phyloP scores from a whole-genome alignment of 2,329 filamentous ascomycete genomes.

The Penicillium sp. region DNA sequence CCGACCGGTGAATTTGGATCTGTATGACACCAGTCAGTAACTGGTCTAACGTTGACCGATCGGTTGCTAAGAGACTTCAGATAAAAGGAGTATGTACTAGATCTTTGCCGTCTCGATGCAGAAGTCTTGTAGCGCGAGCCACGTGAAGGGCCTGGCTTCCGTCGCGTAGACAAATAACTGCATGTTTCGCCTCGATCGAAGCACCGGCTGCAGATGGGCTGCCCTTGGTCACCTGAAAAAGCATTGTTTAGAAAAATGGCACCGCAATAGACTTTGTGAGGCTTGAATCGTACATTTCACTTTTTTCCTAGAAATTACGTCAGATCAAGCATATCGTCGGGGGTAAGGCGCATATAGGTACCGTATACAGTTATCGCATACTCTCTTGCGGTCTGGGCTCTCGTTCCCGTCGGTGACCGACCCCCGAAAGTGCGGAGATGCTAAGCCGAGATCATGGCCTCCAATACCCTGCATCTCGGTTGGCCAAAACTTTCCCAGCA shows the following conservation, averaged over 20 bases:
- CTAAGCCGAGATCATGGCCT: neutral
- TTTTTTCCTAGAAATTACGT: neutral
- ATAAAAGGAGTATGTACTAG: neutral
- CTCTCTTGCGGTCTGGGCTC: neutral
- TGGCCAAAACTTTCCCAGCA: neutral
- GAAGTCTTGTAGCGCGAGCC: conserved; percentile 20
- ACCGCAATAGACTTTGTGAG: neutral
- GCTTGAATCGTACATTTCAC: neutral
- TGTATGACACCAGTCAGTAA: neutral
- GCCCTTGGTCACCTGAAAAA: conserved; percentile 30
- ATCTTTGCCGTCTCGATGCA: neutral
- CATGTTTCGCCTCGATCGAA: conserved; percentile 27
- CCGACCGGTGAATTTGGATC: neutral
- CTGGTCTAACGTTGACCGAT: neutral
- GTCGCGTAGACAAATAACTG: conserved; percentile 30
- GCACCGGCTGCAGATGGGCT: conserved; percentile 38
- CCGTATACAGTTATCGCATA: conserved; percentile 18
- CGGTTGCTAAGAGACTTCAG: neutral
- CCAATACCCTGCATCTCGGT: neutral
- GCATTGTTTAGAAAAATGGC: neutral
- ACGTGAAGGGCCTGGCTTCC: conserved; percentile 34
- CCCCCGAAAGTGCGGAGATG: neutral
- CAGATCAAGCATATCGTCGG: neutral
- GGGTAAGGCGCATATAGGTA: neutral
- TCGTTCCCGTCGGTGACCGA: neutral